These are phyloP conservation scores for Chlorophyllum brunneum DNA, from an alignment of 768 basidiomycete genomes.

Conservation along the genomic window DNA sequence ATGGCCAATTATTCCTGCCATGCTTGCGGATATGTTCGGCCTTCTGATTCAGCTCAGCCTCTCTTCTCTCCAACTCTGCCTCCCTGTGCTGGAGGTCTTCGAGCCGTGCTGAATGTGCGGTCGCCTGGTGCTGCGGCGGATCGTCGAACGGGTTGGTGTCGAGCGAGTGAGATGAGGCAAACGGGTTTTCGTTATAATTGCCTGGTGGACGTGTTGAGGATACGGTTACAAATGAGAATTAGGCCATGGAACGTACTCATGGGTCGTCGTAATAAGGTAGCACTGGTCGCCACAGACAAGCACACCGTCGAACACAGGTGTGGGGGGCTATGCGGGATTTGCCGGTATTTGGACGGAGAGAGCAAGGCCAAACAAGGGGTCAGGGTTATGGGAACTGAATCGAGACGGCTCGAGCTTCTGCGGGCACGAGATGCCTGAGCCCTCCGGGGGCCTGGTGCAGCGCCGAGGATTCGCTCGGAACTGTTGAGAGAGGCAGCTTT, in stretches of 20 bases:
- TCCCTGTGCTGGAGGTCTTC: constrained; percentile 78
- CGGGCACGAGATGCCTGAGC: constrained; percentile 1
- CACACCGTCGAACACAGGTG: neutral
- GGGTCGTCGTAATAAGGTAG: constrained; percentile 19
- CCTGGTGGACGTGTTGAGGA: constrained; percentile 17
- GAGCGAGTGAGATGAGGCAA: constrained; percentile 80
- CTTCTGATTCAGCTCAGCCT: constrained; percentile 66
- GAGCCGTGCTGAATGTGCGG: constrained; percentile 31
- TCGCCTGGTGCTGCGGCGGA: constrained; percentile 48
- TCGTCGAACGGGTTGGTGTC: constrained; percentile 91
- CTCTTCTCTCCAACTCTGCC: constrained; percentile 75
- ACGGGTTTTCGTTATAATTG: constrained; percentile 65
- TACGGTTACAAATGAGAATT: constrained; percentile 9
- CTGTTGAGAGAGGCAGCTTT: neutral
- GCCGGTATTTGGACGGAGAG: constrained; percentile 14
- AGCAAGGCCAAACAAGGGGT: constrained; percentile 9
- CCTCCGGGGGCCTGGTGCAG: neutral
- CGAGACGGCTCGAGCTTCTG: neutral
- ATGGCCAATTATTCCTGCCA: constrained; percentile 93
- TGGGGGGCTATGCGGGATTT: constrained; percentile 4
- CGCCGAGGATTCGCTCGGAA: constrained; percentile 12
- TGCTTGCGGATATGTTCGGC: constrained; percentile 66
- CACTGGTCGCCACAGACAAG: neutral
- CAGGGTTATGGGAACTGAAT: neutral
- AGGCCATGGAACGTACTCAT: constrained; percentile 29